Evolutionary conservation across 345 rosid species (phyloP).

Genomic region (Aquilaria malaccensis): DNA sequence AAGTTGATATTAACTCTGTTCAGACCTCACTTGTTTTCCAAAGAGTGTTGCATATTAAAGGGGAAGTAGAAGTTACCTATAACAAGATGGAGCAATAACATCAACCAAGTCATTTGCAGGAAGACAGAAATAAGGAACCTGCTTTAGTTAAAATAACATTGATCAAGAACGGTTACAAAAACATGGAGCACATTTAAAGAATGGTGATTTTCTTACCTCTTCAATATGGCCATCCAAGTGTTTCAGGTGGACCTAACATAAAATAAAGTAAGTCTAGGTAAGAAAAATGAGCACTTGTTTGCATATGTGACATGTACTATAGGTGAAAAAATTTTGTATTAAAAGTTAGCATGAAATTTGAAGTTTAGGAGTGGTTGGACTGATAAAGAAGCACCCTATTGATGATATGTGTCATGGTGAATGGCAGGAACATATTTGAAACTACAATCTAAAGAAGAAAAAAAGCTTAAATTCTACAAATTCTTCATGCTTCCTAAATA

Average conservation of each 20-base stretch:
- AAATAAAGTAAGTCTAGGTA: conserved; percentile 8
- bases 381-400: too few species aligned
- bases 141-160: conserved; percentile 40
- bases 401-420: too few species aligned
- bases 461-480: conserved; percentile 1
- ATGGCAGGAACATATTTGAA: too few species aligned
- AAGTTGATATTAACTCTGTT: neutral
- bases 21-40: neutral
- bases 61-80: conserved; percentile 49
- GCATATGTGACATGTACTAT: neutral
- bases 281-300: conserved; percentile 1
- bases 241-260: conserved; percentile 77
- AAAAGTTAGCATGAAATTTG: too few species aligned
- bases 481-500: neutral
- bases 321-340: neutral
- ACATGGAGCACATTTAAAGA: conserved; percentile 15
- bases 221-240: conserved; percentile 95
- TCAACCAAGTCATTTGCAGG: conserved; percentile 90
- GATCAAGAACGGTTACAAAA: conserved; percentile 31
- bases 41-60: neutral
- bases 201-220: conserved; percentile 44
- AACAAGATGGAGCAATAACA: conserved; percentile 95
- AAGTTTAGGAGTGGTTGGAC: too few species aligned
- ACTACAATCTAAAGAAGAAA: conserved; percentile 1
- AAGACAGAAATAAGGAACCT: conserved; percentile 99